phyloP scores from a whole-genome alignment of 345 rosid genomes.

The Fremontodendron californicum region DNA sequence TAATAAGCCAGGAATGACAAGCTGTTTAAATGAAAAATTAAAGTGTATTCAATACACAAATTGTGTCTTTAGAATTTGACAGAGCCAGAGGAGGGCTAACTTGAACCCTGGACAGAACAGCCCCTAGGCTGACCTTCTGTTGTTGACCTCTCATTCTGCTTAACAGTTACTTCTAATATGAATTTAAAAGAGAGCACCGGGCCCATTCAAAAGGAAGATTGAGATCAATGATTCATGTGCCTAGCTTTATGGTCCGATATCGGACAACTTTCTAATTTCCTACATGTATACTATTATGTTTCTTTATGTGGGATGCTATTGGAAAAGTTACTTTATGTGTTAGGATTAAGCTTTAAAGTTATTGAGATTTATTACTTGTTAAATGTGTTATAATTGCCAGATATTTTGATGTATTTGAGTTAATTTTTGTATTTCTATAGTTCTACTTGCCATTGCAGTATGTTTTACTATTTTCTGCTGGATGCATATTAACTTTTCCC shows the following conservation, averaged over 20 bases:
- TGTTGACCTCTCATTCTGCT: background rate
- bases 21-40: background rate
- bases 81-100: background rate
- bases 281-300: background rate
- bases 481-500: background rate
- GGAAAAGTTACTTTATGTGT: background rate
- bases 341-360: background rate
- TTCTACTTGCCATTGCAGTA: background rate
- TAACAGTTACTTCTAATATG: background rate
- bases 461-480: background rate
- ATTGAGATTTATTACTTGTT: conserved; percentile 9
- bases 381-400: conserved; percentile 7
- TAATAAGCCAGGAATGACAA: background rate
- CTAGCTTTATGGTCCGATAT: background rate
- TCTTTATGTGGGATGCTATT: background rate
- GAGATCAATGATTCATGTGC: background rate
- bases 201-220: background rate
- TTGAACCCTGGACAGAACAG: background rate
- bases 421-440: background rate
- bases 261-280: background rate
- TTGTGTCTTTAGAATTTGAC: background rate
- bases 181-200: background rate
- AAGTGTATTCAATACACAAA: background rate
- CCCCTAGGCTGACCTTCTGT: background rate
- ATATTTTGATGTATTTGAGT: background rate